Percentiles rank a stretch among this genome's conserved stretches.
These are phyloP conservation scores for Suillus paluster DNA, from an alignment of 768 basidiomycete genomes.

Conservation along the genomic window DNA sequence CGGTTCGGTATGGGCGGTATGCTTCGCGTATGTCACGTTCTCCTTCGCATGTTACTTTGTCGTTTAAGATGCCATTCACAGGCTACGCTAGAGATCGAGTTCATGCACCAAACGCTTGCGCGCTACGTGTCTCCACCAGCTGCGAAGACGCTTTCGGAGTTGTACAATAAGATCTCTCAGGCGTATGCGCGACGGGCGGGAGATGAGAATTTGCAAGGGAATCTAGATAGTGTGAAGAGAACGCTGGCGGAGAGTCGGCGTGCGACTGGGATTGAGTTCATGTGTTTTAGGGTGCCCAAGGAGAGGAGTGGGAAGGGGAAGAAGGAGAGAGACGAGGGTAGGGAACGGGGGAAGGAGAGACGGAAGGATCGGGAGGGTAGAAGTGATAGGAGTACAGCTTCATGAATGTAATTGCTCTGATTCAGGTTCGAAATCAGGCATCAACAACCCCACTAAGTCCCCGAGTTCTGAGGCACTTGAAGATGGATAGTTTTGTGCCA, in stretches of 20 bases:
- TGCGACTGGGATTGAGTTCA: slow-evolving; percentile 91
- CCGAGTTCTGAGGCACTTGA: no score
- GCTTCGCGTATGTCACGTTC: slow-evolving; percentile 72
- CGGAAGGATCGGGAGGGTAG: slow-evolving; percentile 14
- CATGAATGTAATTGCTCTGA: neutral
- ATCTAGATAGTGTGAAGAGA: slow-evolving; percentile 91
- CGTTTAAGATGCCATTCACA: slow-evolving; percentile 35
- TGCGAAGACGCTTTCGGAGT: slow-evolving; percentile 82
- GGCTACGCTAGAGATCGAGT: slow-evolving; percentile 99
- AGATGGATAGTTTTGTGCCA: no score
- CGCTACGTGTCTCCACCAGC: slow-evolving; percentile 85
- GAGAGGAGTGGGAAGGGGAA: slow-evolving; percentile 25
- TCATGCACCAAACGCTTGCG: slow-evolving; percentile 94
- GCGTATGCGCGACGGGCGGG: slow-evolving; percentile 86
- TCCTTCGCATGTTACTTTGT: neutral
- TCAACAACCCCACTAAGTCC: no score
- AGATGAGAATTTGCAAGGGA: slow-evolving; percentile 83
- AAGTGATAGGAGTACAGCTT: slow-evolving; percentile 3
- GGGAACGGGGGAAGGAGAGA: slow-evolving; percentile 14
- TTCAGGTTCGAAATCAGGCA: neutral
- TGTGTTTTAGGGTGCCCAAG: slow-evolving; percentile 88
- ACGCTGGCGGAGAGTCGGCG: slow-evolving; percentile 85
- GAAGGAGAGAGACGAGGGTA: neutral
- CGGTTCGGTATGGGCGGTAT: slow-evolving; percentile 98
- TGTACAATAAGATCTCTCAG: slow-evolving; percentile 94